A percentile compares a stretch with the other conserved stretches of the same genome.
phyloP scores from a whole-genome alignment of 192 early-diverging fungal species.

The Backusella mclennaniae region DNA sequence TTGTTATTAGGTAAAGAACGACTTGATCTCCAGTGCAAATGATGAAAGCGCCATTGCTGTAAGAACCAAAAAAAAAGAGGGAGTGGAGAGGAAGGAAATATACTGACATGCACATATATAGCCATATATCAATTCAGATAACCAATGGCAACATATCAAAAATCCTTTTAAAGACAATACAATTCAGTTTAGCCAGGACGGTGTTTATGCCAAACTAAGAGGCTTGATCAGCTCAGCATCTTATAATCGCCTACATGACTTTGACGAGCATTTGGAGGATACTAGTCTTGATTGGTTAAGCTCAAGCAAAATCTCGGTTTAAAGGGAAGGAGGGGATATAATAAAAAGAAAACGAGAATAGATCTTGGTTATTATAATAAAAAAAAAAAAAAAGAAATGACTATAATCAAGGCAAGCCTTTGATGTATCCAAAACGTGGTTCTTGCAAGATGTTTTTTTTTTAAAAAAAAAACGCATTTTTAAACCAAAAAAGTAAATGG shows the following conservation, averaged over 20 bases:
- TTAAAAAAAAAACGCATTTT: background rate
- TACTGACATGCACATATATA: slow-evolving; percentile 16
- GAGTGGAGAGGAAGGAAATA: background rate
- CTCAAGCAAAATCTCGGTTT: slow-evolving; percentile 2
- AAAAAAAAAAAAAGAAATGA: background rate
- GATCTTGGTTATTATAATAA: background rate
- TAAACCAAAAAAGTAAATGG: background rate
- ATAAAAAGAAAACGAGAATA: too few species aligned
- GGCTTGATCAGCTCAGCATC: slow-evolving; percentile 37
- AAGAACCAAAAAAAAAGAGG: background rate
- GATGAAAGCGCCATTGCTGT: slow-evolving; percentile 32
- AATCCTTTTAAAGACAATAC: slow-evolving; percentile 34
- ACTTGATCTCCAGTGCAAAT: background rate
- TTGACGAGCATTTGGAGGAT: slow-evolving; percentile 72
- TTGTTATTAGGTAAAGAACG: background rate
- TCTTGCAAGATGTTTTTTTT: background rate
- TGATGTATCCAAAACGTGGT: background rate
- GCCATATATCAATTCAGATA: slow-evolving; percentile 51
- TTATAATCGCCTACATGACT: slow-evolving; percentile 56
- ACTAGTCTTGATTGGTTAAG: slow-evolving; percentile 60
- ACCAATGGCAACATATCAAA: slow-evolving; percentile 50
- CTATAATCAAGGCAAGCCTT: background rate
- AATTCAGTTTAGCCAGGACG: slow-evolving; percentile 34
- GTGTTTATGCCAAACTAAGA: slow-evolving; percentile 34
- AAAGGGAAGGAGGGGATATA: background rate